Conservation (phyloP, 768 basidiomycete species). For the Rhodotorula babjevae region DNA sequence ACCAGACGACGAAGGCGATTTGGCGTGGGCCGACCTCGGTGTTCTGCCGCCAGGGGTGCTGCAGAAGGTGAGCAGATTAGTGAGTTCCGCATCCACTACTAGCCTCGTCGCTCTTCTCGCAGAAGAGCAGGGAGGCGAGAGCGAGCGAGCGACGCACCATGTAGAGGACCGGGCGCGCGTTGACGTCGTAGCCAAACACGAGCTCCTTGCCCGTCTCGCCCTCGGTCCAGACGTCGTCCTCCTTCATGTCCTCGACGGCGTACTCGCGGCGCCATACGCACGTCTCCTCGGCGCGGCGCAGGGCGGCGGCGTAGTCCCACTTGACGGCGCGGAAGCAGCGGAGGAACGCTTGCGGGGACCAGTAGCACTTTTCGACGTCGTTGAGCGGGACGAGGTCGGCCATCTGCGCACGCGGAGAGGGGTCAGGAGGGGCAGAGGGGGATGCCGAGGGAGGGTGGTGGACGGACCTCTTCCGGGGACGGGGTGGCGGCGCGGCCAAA, state of each 20-base stretch:
- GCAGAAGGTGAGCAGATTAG: no score
- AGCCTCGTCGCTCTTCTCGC: no score
- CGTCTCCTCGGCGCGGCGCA: constrained; percentile 65
- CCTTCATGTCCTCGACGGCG: constrained; percentile 60
- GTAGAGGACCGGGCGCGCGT: constrained; percentile 47
- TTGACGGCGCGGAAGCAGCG: constrained; percentile 74
- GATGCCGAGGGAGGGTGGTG: not conserved
- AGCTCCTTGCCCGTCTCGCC: constrained; percentile 75
- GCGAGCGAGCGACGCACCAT: constrained; percentile 20
- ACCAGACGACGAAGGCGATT: constrained; percentile 63
- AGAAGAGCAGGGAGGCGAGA: no score
- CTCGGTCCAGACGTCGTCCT: constrained; percentile 68
- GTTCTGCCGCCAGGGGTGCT: constrained; percentile 59
- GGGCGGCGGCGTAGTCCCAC: constrained; percentile 58
- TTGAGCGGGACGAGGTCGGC: constrained; percentile 14
- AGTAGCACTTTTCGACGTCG: constrained; percentile 41
- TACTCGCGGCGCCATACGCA: constrained; percentile 75
- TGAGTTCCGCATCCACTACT: no score
- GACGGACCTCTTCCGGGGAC: constrained; percentile 4
- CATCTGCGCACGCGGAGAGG: not conserved
- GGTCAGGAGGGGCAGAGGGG: not conserved
- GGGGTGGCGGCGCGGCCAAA: constrained; percentile 9
- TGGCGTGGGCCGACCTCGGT: constrained; percentile 53
- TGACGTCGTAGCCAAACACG: constrained; percentile 67
- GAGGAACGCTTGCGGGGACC: constrained; percentile 49